Evolutionary conservation across 2,329 filamentous ascomycete species (phyloP).

Genomic region (Neodidymelliopsis sp.): DNA sequence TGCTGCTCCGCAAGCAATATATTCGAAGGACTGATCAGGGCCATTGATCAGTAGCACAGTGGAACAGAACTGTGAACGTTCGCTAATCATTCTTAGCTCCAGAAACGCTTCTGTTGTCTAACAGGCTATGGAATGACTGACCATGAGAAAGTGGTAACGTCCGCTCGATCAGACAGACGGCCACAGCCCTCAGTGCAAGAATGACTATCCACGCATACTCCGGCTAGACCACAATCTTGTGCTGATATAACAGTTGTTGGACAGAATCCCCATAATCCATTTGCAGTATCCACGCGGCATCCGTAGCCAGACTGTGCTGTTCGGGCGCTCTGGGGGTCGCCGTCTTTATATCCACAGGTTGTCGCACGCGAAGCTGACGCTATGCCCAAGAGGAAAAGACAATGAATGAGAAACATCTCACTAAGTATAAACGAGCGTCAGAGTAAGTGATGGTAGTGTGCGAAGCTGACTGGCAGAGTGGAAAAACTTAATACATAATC

Average conservation of each 20-base stretch:
- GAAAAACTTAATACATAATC: conserved; percentile 1
- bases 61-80: conserved; percentile 18
- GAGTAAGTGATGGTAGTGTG: conserved; percentile 1
- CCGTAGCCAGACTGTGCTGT: conserved; percentile 15
- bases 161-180: conserved; percentile 13
- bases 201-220: conserved; percentile 23
- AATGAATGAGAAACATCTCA: background rate
- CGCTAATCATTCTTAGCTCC: conserved; percentile 2
- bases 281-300: conserved; percentile 23
- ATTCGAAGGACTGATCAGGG: conserved; percentile 23
- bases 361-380: conserved; percentile 10
- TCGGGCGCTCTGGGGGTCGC: conserved; percentile 14
- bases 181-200: conserved; percentile 25
- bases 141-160: conserved; percentile 24
- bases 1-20: conserved; percentile 23
- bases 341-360: conserved; percentile 24
- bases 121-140: conserved; percentile 3
- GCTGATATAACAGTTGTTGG: conserved; percentile 19
- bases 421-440: conserved; percentile 1
- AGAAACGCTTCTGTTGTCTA: background rate
- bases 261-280: conserved; percentile 29
- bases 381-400: conserved; percentile 8
- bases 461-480: conserved; percentile 2
- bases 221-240: conserved; percentile 22
- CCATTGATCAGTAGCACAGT: conserved; percentile 21